Conservation (phyloP, 371 early-diverging fungal species). For the Mycotypha africana region DNA sequence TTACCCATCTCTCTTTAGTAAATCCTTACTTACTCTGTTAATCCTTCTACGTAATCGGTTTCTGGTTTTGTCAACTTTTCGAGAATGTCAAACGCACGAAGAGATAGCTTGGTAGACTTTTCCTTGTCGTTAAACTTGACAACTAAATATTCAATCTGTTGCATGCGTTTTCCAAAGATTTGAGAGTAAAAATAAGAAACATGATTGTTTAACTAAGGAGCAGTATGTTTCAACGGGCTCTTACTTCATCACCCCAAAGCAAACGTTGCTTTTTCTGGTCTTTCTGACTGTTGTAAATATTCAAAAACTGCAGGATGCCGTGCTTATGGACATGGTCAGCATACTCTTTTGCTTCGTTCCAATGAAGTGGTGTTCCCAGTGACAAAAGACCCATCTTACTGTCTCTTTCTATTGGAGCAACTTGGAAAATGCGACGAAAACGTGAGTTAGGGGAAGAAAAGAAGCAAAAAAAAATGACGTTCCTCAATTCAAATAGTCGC, state of each 20-base stretch:
- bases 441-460: not conserved
- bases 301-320: conserved; percentile 92
- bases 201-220: not conserved
- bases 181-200: not conserved
- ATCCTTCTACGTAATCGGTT: conserved; percentile 42
- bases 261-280: conserved; percentile 68
- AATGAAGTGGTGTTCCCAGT: conserved; percentile 92
- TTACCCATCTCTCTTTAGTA: not conserved
- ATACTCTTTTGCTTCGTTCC: conserved; percentile 85
- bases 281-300: conserved; percentile 82
- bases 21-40: conserved; percentile 27
- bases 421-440: not conserved
- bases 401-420: too few relatives aligned
- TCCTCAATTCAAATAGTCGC: too few relatives aligned
- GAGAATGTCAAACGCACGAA: conserved; percentile 83
- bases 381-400: conserved; percentile 91
- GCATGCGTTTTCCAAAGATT: too few relatives aligned
- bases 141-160: conserved; percentile 89
- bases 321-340: conserved; percentile 87
- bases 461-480: not conserved
- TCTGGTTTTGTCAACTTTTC: conserved; percentile 74
- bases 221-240: not conserved
- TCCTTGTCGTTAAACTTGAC: conserved; percentile 73
- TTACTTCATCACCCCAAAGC: conserved; percentile 97
- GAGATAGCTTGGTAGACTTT: conserved; percentile 68